A percentile compares a stretch with the other conserved stretches of the same genome.
These are phyloP conservation scores for Zopfia rhizophila DNA, from an alignment of 2,329 filamentous ascomycete species.

Conservation along the genomic window DNA sequence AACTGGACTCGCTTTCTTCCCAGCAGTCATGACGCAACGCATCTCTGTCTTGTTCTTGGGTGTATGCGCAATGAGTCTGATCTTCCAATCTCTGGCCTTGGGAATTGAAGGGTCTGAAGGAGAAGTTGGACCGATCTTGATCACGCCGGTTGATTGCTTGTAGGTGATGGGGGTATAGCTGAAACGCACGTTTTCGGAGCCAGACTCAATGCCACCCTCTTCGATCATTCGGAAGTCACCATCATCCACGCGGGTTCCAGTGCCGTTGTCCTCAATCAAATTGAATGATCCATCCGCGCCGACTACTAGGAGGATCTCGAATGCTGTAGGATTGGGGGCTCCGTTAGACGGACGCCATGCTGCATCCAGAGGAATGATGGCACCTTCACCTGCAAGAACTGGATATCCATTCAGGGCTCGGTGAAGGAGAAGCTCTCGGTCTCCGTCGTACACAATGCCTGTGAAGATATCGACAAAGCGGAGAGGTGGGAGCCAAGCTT, in stretches of 20 bases:
- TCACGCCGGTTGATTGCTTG: constrained; percentile 48
- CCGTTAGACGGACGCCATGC: constrained; percentile 58
- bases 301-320: constrained; percentile 62
- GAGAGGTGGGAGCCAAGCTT: constrained; percentile 67
- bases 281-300: constrained; percentile 60
- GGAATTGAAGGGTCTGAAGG: constrained; percentile 39
- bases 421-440: constrained; percentile 63
- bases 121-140: constrained; percentile 47
- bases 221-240: constrained; percentile 55
- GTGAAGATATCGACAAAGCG: constrained; percentile 69
- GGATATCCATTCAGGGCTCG: constrained; percentile 63
- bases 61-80: constrained; percentile 45
- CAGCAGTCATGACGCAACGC: constrained; percentile 34
- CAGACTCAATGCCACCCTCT: constrained; percentile 44
- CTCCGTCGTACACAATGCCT: constrained; percentile 67
- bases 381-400: constrained; percentile 65
- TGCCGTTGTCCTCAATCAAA: constrained; percentile 61
- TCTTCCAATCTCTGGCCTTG: constrained; percentile 40
- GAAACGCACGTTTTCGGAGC: constrained; percentile 43
- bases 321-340: constrained; percentile 56
- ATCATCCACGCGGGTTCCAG: constrained; percentile 47
- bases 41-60: constrained; percentile 26
- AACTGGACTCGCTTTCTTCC: constrained; percentile 40
- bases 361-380: constrained; percentile 67
- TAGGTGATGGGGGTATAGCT: constrained; percentile 48